Base-by-base conservation (phyloP, 2,329 filamentous ascomycete species). In the Diaporthe vexans region DNA sequence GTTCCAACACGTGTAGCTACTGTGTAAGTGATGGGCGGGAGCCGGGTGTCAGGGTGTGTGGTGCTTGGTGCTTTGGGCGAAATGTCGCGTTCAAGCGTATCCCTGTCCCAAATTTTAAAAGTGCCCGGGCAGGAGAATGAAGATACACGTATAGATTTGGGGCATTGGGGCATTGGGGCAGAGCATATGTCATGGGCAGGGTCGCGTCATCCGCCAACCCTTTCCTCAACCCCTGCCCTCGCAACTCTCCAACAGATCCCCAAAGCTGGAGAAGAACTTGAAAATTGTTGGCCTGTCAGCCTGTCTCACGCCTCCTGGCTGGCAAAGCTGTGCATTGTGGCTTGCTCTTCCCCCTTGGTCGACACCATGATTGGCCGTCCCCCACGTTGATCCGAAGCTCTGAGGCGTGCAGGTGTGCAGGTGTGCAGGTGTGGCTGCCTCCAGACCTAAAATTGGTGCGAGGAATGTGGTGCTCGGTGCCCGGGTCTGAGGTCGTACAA, bases 21-120 rank as follows among this genome's bases (percentile, higher is more conserved):
- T 43, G 57, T 52, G 37, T 43, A 61, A 71, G 59, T 56, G 26
- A 56, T 21, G 35, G 43, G n/a, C n/a, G 29, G 54, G 40, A 43
- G 40, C 40, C 19, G 35, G 59, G 51, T 52, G 52, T 33, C 46
- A 24, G n/a, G 19, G 46, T 51, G 46, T 8, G n/a, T 48, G 46
- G 46, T 21, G 24, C 15, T 52, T 19, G 52, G 35, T 58, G 26
- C 24, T 40, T 57, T n/a, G 52, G 29, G 7, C n/a, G 17, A 17
- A 8, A 70, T 63, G 46, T 51, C 63, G 73, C 73, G 63, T 71
- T 67, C 71, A 73, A 52, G 63, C 57, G 56, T 52, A 73, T 54
- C 72, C 72, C 72, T 73, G 72, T 46, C 63, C 61, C 61, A 70
- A 69, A 59, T 56, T 58, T 58, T 69, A 69, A 43, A 43, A 26